Evolutionary conservation across 2,329 filamentous ascomycete genomes (phyloP).

Genomic region (Botrytis cinerea): DNA sequence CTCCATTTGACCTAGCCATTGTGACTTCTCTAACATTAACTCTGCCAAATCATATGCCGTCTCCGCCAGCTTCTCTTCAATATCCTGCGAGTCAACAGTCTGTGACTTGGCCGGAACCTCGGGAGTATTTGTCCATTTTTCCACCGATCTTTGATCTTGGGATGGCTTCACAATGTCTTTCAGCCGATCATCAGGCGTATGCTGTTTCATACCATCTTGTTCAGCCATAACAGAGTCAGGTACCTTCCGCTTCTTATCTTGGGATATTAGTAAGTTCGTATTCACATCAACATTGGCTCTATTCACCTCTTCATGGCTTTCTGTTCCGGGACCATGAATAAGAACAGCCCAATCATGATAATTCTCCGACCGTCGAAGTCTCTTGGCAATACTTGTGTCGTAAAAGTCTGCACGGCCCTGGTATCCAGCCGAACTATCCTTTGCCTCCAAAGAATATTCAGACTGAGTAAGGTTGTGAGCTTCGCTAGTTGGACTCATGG

Average conservation of each 20-base stretch:
- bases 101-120: background rate
- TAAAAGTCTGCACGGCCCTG: background rate
- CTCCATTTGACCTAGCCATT: background rate
- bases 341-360: background rate
- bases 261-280: background rate
- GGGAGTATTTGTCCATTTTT: background rate
- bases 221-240: background rate
- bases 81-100: background rate
- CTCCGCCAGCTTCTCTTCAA: slow-evolving; percentile 1
- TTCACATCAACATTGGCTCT: background rate
- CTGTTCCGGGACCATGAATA: background rate
- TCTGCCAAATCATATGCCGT: background rate
- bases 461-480: background rate
- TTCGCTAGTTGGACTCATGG: background rate
- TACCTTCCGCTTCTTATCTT: background rate
- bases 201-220: background rate
- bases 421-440: too few relatives aligned
- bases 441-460: too few relatives aligned
- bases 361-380: background rate
- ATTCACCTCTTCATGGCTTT: background rate
- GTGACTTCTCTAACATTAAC: background rate
- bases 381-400: background rate
- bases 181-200: background rate
- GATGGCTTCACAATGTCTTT: background rate
- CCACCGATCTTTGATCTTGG: background rate